Base-by-base conservation (phyloP, 371 early-diverging fungal genomes). In the Haplosporangium sp. region DNA sequence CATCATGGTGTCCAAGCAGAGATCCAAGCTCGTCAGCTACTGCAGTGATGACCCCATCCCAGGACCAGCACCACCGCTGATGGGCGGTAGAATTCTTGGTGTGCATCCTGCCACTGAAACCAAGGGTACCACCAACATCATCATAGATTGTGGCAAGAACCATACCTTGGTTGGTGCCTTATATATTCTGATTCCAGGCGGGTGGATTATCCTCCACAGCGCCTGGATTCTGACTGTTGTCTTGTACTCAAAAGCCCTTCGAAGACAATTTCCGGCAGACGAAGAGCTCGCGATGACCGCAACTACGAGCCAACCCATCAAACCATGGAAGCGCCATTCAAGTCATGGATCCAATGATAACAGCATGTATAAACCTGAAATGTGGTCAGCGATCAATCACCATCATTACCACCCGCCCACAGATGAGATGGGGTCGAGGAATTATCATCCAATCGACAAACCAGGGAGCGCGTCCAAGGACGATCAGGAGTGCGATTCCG, bases 161-260 rank as follows among this genome's bases (percentile, higher is more conserved):
- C 46, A 1, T 45, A 55, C 62, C 1, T 11, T 77, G 36, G 36
- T 77, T 43, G 69, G 72, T 0, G 62, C 42, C 8, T 55, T 77
- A 14, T 77, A 77, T 16, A 61, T 65, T 54, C 5, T 72, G 6
- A 73, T 72, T 2, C 79, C 79, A 41, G 67, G 73, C 10, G 79
- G 73, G 7, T 77, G 79, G 79, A 46, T 77, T 40, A 18, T 68
- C 1, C 62, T 77, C n/a, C 79, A 77, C 9, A 61, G 59, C 23
- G 43, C 45, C 36, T 77, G 79, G 79, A 72, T 77, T 48, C 11
- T 77, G 50, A 43, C 68, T 13, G 65, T 72, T 6, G 79, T 58
- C 6, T 48, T 72, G 54, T 72, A 72, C n/a, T 72, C 73, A 8
- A 77, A 77, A 38, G 79, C 73, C 0, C 59, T 77, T 4, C 56